Conservation (phyloP, 495 filamentous ascomycete species). For the Glonium stellatum region DNA sequence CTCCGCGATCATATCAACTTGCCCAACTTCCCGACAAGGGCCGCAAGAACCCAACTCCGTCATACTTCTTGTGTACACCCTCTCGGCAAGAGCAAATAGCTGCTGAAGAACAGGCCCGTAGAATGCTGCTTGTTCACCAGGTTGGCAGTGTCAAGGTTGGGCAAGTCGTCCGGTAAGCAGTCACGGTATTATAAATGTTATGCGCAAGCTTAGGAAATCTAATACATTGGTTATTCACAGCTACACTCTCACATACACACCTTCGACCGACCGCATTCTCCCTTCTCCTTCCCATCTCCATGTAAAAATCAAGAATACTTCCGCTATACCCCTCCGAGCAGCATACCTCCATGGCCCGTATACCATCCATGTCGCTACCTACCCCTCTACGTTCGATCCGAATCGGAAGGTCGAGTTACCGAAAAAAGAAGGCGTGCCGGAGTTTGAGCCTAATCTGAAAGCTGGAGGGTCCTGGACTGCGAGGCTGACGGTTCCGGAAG, state of each 20-base stretch:
- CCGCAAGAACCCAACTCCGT: slow-evolving; percentile 12
- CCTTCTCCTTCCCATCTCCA: slow-evolving; percentile 71
- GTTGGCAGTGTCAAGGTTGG: slow-evolving; percentile 84
- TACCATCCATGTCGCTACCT: slow-evolving; percentile 76
- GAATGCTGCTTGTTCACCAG: slow-evolving; percentile 87
- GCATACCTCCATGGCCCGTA: slow-evolving; percentile 96
- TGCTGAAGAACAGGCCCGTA: slow-evolving; percentile 26
- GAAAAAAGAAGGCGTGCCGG: slow-evolving; percentile 58
- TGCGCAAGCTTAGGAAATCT: not conserved
- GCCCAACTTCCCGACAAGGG: slow-evolving; percentile 29
- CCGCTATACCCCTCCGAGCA: slow-evolving; percentile 79
- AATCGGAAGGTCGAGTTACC: slow-evolving; percentile 61
- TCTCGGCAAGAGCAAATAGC: slow-evolving; percentile 25
- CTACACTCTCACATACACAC: slow-evolving; percentile 91
- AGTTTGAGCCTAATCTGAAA: slow-evolving; percentile 94
- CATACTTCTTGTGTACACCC: slow-evolving; percentile 23
- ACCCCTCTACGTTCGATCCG: slow-evolving; percentile 71
- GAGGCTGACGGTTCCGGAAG: slow-evolving; percentile 65
- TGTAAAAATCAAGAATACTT: slow-evolving; percentile 86
- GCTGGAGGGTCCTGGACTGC: slow-evolving; percentile 81
- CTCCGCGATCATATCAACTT: slow-evolving; percentile 28
- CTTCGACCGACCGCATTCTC: slow-evolving; percentile 77
- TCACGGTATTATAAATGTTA: not conserved
- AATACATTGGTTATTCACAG: slow-evolving; percentile 30
- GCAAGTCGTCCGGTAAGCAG: slow-evolving; percentile 65